phyloP scores from a whole-genome alignment of 441 rosid genomes.

The Mallotus japonicus region DNA sequence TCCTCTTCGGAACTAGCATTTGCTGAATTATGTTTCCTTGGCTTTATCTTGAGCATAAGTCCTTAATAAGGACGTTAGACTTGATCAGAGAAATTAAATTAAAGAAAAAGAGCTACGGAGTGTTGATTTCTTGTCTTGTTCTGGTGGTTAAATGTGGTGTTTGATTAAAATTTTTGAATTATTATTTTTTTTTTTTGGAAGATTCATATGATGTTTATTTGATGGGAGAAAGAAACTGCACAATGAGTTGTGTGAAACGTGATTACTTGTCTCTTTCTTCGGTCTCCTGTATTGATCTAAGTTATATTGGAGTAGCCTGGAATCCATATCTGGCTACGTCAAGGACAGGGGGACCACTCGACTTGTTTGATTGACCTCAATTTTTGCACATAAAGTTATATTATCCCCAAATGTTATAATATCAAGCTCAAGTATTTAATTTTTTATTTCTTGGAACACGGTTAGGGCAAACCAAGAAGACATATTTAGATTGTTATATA shows the following conservation, averaged over 20 bases:
- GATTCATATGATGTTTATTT: constrained; percentile 29
- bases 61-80: constrained; percentile 16
- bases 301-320: neutral
- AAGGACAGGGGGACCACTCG: constrained; percentile 39
- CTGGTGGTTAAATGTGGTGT: constrained; percentile 16
- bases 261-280: constrained; percentile 10
- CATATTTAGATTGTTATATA: constrained; percentile 17
- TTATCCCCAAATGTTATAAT: constrained; percentile 9
- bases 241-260: constrained; percentile 1
- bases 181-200: constrained; percentile 19
- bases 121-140: constrained; percentile 29
- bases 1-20: constrained; percentile 13
- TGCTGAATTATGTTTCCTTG: constrained; percentile 16
- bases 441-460: constrained; percentile 13
- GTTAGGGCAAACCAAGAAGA: constrained; percentile 16
- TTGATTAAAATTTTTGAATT: constrained; percentile 18
- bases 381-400: constrained; percentile 2
- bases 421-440: constrained; percentile 10
- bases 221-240: constrained; percentile 8
- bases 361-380: constrained; percentile 27
- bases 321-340: constrained; percentile 27
- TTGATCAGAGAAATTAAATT: constrained; percentile 16
- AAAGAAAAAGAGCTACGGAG: constrained; percentile 15
- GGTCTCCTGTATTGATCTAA: constrained; percentile 6
- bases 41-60: constrained; percentile 19